Percentiles rank a stretch among this genome's conserved stretches.
Evolutionary conservation across 192 early-diverging fungal genomes (phyloP).

Genomic region (Ambispora gerdemannii): DNA sequence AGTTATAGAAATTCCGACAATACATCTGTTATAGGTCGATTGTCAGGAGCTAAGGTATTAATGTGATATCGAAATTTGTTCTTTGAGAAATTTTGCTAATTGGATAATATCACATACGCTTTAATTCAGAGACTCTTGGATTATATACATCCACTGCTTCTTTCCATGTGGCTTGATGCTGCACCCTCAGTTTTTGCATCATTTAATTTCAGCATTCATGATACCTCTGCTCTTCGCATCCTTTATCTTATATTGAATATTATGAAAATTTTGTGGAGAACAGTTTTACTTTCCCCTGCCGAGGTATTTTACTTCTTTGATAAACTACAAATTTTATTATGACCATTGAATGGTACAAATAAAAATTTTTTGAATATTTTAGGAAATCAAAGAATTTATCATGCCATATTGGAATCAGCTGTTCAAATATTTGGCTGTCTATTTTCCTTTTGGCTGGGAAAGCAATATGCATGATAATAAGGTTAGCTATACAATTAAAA

Average conservation of each 20-base stretch:
- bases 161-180: slow-evolving; percentile 77
- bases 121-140: slow-evolving; percentile 6
- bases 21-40: slow-evolving; percentile 30
- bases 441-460: slow-evolving; percentile 74
- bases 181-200: slow-evolving; percentile 62
- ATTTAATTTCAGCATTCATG: slow-evolving; percentile 40
- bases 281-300: slow-evolving; percentile 32
- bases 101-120: neutral
- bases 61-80: too few species aligned
- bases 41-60: slow-evolving; percentile 34
- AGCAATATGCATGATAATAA: slow-evolving; percentile 49
- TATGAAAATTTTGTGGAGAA: slow-evolving; percentile 70
- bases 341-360: too few species aligned
- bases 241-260: slow-evolving; percentile 61
- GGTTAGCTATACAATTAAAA: slow-evolving; percentile 35
- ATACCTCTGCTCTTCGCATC: slow-evolving; percentile 59
- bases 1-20: slow-evolving; percentile 25
- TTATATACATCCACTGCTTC: slow-evolving; percentile 58
- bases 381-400: slow-evolving; percentile 18
- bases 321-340: slow-evolving; percentile 37
- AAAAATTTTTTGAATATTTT: too few species aligned
- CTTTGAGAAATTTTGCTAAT: too few species aligned
- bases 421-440: slow-evolving; percentile 62
- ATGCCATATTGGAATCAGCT: slow-evolving; percentile 40
- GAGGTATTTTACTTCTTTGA: slow-evolving; percentile 13